Percentiles rank a stretch among this genome's conserved stretches.
Conservation (phyloP, 805 yeast species). For the Lachancea lanzarotensis region DNA sequence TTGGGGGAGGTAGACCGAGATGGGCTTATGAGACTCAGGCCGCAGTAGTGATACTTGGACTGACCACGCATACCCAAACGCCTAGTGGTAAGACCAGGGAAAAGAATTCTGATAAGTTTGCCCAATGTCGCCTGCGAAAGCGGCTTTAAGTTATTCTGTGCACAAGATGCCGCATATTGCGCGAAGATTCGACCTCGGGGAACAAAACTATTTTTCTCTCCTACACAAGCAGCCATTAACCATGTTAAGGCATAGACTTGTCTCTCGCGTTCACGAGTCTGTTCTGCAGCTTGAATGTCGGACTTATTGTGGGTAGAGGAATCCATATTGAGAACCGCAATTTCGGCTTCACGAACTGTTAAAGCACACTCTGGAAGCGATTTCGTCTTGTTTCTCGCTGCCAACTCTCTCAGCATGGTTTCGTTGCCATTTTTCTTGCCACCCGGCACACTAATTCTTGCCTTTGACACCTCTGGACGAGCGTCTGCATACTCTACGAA, state of each 20-base stretch:
- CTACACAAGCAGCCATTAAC: conserved; percentile 59
- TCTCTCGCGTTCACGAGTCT: conserved; percentile 48
- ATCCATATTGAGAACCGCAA: conserved; percentile 27
- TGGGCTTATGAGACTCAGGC: conserved; percentile 46
- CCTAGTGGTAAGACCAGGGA: conserved; percentile 64
- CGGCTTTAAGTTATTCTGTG: conserved; percentile 48
- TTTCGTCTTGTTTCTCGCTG: conserved; percentile 26
- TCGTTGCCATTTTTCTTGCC: conserved; percentile 17
- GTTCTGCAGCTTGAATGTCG: conserved; percentile 29
- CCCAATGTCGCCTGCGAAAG: conserved; percentile 76
- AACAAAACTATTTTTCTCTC: conserved; percentile 45
- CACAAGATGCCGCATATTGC: conserved; percentile 53
- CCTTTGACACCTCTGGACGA: neutral
- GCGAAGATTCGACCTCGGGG: conserved; percentile 66
- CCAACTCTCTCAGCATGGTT: conserved; percentile 27
- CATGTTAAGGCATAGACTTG: conserved; percentile 81
- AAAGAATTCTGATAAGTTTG: conserved; percentile 56
- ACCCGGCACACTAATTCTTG: neutral
- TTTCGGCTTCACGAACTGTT: conserved; percentile 40
- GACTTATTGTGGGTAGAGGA: conserved; percentile 27
- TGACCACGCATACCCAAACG: conserved; percentile 78
- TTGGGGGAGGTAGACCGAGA: conserved; percentile 21
- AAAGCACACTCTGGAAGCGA: conserved; percentile 41
- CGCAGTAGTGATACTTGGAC: conserved; percentile 82
- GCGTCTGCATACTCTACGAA: conserved; percentile 1